Evolutionary conservation across 331 rosid genomes (phyloP), one percentile per base, ranked within the genome.

Genomic region (Pyrus hybrid): DNA sequence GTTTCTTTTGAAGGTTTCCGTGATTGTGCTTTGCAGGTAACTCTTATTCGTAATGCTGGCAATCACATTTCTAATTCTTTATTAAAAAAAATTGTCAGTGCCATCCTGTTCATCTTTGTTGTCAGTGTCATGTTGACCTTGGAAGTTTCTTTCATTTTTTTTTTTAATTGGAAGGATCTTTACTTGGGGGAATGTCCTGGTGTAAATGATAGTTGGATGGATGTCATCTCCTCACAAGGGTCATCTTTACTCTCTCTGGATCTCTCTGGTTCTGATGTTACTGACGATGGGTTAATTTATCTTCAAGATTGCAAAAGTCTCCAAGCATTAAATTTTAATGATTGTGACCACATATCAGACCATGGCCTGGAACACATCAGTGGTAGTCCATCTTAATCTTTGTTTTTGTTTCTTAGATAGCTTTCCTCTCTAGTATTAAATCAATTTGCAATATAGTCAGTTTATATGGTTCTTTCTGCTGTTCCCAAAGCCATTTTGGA

Each of bases 21-120:
- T 61, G 96, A 94, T 83, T 94, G 97, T 84, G 92, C 97, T 69
- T 89, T 94, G 78, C 96, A 94, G 97, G 99, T 94, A 85, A 28
- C 70, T 51, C 56, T 71, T 32, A 6, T 74, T 51, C 12, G 29
- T 37, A 35, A 65, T 74, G 53, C 64, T 20, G 47, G 37, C 56
- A 67, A 11, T 66, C 77, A 74, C 53, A 33, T 23, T 60, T 75
- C 54, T 73, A 16, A 13, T 66, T 37, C 45, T 37, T 37, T 37
- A 37, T 37, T 8, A 2, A 37, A 37, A 37, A 37, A 10, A 8
- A 8, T 1, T 30, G 16, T 2, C 22, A 7, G 9, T 7, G 76
- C 9, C 62, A 8, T 74, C 58, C 61, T 47, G 41, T 77, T 80
- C 30, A 10, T 51, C 28, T 20, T 61, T 56, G 33, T 79, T 83